Conservation (phyloP, 1,139 yeast species). For the Diutina mesorugosa region DNA sequence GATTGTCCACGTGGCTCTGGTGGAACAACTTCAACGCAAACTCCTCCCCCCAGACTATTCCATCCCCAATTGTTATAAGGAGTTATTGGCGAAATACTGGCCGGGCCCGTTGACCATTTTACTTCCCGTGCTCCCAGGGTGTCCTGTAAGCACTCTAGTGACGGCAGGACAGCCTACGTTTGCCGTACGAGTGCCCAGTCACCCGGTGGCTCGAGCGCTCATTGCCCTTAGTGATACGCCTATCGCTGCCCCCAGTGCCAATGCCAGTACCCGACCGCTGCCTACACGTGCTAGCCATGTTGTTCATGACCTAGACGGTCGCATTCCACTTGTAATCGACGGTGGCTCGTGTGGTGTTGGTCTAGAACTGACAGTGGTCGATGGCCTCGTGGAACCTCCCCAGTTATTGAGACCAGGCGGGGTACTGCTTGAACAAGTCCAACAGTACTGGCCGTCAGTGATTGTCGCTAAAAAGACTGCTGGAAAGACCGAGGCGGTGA, state of each 20-base stretch:
- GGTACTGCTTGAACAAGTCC: conserved; percentile 64
- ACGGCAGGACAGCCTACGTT: conserved; percentile 84
- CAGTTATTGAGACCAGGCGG: conserved; percentile 92
- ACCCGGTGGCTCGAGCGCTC: conserved; percentile 83
- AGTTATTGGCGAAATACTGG: conserved; percentile 64
- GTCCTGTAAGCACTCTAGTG: conserved; percentile 56
- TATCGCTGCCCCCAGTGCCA: conserved; percentile 95
- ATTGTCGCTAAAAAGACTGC: conserved; percentile 56
- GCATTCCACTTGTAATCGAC: conserved; percentile 76
- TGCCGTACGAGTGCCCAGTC: conserved; percentile 81
- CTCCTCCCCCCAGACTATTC: conserved; percentile 32
- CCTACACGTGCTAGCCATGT: conserved; percentile 88
- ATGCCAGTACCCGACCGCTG: conserved; percentile 89
- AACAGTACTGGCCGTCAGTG: conserved; percentile 44
- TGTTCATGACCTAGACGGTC: conserved; percentile 59
- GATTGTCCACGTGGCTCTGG: conserved; percentile 77
- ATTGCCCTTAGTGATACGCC: conserved; percentile 83
- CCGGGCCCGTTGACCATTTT: conserved; percentile 92
- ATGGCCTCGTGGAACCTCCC: conserved; percentile 79
- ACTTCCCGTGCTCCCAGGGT: conserved; percentile 43
- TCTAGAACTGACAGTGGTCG: conserved; percentile 86
- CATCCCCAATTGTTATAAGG: conserved; percentile 56
- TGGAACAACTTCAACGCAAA: conserved; percentile 51
- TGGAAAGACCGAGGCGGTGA: conserved; percentile 54
- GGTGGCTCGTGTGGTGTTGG: conserved; percentile 92